phyloP scores from a whole-genome alignment of 768 basidiomycete species.

The Lanmaoa pseudosensibilis region DNA sequence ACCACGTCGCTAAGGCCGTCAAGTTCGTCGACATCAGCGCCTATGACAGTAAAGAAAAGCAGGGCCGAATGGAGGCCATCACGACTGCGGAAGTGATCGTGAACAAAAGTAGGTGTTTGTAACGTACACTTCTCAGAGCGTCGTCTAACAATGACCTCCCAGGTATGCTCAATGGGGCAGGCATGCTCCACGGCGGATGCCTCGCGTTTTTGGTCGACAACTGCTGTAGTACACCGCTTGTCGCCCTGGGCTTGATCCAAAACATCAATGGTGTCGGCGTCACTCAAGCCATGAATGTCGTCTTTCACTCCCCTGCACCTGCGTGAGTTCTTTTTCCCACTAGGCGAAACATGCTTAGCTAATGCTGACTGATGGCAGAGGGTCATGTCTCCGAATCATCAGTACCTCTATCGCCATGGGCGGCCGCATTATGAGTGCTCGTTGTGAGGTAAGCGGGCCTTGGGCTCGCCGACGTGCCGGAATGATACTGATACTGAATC shows the following conservation, averaged over 20 bases:
- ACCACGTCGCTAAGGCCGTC: constrained; percentile 58
- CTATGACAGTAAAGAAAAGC: constrained; percentile 44
- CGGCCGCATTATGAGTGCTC: constrained; percentile 66
- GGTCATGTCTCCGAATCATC: constrained; percentile 55
- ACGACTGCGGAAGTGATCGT: constrained; percentile 64
- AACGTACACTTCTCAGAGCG: not conserved
- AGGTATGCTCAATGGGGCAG: constrained; percentile 77
- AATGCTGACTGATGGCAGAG: constrained; percentile 39
- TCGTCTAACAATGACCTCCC: constrained; percentile 6
- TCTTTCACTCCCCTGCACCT: constrained; percentile 69
- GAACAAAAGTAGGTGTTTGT: constrained; percentile 49
- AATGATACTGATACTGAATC: not conserved
- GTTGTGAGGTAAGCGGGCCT: constrained; percentile 58
- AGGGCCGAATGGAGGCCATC: constrained; percentile 57
- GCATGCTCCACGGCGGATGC: constrained; percentile 76
- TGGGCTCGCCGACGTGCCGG: not conserved
- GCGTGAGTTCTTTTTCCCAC: constrained; percentile 41
- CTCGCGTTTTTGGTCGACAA: constrained; percentile 75
- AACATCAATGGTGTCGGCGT: constrained; percentile 72
- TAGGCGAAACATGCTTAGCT: constrained; percentile 4
- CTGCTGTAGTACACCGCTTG: constrained; percentile 67
- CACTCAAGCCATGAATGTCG: constrained; percentile 67
- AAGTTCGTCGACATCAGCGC: constrained; percentile 61
- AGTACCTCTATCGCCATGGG: constrained; percentile 68
- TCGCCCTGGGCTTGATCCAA: constrained; percentile 61